These are phyloP conservation scores for Heimioporus sp. DNA, from an alignment of 768 basidiomycete species.

Conservation along the genomic window DNA sequence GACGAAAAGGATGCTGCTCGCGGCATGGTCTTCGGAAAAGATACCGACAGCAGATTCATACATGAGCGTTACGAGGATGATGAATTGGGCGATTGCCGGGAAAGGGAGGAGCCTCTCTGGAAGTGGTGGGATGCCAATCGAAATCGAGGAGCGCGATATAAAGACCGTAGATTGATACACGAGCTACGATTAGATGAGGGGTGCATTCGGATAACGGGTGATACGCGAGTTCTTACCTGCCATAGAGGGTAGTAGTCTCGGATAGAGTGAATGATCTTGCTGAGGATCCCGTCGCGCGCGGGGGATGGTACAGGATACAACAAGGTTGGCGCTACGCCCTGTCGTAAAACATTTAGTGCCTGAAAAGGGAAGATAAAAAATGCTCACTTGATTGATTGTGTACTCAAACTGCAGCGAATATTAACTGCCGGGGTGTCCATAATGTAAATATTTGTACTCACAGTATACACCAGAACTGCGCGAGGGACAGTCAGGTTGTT, in stretches of 20 bases:
- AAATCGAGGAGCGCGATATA: conserved; percentile 88
- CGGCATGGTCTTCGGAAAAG: conserved; percentile 45
- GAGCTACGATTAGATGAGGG: conserved; percentile 42
- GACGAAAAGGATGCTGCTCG: conserved; percentile 56
- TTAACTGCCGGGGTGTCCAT: not conserved
- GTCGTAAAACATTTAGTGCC: not conserved
- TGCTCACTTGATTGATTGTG: conserved; percentile 77
- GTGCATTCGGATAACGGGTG: conserved; percentile 2
- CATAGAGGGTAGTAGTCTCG: conserved; percentile 95
- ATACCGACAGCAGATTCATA: conserved; percentile 70
- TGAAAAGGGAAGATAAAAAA: not conserved
- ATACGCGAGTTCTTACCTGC: conserved; percentile 55
- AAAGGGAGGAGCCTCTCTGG: conserved; percentile 65
- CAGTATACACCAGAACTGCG: conserved; percentile 59
- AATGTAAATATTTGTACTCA: conserved; percentile 32
- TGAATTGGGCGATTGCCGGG: conserved; percentile 70
- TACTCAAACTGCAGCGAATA: conserved; percentile 68
- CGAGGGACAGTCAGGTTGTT: conserved; percentile 11
- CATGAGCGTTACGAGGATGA: conserved; percentile 60
- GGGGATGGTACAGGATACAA: conserved; percentile 79
- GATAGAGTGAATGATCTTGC: conserved; percentile 76
- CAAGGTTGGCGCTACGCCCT: conserved; percentile 90
- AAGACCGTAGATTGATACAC: conserved; percentile 92
- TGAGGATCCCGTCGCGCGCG: conserved; percentile 58
- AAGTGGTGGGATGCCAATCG: conserved; percentile 78